Evolutionary conservation across 148 eudicot species (phyloP), one percentile per base, ranked within the genome.

Genomic region (Nepenthes gracilis): DNA sequence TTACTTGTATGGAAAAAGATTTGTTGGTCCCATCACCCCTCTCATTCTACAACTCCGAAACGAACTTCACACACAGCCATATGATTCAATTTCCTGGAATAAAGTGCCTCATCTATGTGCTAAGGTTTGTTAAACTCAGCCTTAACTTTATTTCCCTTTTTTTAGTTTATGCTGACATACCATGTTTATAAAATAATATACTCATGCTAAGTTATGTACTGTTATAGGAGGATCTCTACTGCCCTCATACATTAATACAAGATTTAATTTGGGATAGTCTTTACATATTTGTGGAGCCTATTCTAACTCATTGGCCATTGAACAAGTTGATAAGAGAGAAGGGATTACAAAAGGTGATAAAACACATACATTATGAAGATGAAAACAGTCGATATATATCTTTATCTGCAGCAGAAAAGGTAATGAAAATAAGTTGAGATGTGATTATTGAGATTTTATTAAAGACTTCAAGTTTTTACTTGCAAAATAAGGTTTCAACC

Each of bases 1-100:
- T 4, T 76, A 80, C 68, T 40, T 80, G 7, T 74, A 77, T 14
- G 83, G 80, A 36, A 75, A 73, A 50, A 79, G 77, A 32, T 79
- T 73, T n/a, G 65, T 72, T 1, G 77, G 69, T 35, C 73, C 77
- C n/a, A 73, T 76, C 33, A 80, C 81, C 38, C 36, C 54, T 9
- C 76, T 80, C 35, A 62, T 74, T 38, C 7, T 40, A 5, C 48
- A 70, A 23, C 59, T 81, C 14, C 69, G 83, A 54, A 63, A 75
- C 14, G 86, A 80, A 33, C 65, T 80, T 33, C 64, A 64, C 43
- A 13, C 33, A 6, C 66, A 73, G 49, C 75, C 82, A 35, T 79
- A 62, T 14, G 55, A 66, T 33, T 53, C 72, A 15, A 59, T 75
- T 37, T 9, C 49, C 32, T 80, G 84, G 84, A 77, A 11, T 12